These are phyloP conservation scores for Juncus effusus DNA, from an alignment of 176 grass and related monocot species.

Conservation along the genomic window DNA sequence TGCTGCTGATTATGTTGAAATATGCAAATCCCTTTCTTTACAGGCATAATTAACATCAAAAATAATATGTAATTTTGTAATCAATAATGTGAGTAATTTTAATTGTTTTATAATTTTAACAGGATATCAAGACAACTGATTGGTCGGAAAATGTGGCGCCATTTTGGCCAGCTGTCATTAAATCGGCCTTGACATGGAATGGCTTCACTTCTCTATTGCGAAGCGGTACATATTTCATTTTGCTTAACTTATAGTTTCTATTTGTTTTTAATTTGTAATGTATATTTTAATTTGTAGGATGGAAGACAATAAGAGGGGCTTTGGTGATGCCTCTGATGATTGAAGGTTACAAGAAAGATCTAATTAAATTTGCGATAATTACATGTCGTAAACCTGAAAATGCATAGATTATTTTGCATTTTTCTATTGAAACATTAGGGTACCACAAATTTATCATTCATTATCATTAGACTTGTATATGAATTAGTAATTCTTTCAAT, in stretches of 20 bases:
- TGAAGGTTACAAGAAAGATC: slow-evolving; percentile 78
- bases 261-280: neutral
- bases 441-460: no score
- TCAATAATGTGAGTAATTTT: neutral
- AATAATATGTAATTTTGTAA: neutral
- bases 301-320: slow-evolving; percentile 93
- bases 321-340: slow-evolving; percentile 98
- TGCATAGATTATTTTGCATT: no score
- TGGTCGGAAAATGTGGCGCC: slow-evolving; percentile 96
- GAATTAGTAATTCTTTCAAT: no score
- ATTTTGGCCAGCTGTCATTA: slow-evolving; percentile 93
- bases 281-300: slow-evolving; percentile 44
- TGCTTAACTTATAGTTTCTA: neutral
- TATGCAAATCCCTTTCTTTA: slow-evolving; percentile 59
- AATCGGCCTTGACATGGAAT: slow-evolving; percentile 78
- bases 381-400: slow-evolving; percentile 62
- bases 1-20: slow-evolving; percentile 72
- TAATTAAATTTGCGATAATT: slow-evolving; percentile 88
- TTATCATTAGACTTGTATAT: no score
- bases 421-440: no score
- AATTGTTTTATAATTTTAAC: slow-evolving; percentile 13
- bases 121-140: slow-evolving; percentile 82
- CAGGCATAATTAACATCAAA: slow-evolving; percentile 38
- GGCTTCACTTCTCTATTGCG: slow-evolving; percentile 72
- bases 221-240: slow-evolving; percentile 36